Evolutionary conservation across 495 filamentous ascomycete genomes (phyloP), one percentile per base, ranked within the genome.

Genomic region (Penicillium cinerascens): DNA sequence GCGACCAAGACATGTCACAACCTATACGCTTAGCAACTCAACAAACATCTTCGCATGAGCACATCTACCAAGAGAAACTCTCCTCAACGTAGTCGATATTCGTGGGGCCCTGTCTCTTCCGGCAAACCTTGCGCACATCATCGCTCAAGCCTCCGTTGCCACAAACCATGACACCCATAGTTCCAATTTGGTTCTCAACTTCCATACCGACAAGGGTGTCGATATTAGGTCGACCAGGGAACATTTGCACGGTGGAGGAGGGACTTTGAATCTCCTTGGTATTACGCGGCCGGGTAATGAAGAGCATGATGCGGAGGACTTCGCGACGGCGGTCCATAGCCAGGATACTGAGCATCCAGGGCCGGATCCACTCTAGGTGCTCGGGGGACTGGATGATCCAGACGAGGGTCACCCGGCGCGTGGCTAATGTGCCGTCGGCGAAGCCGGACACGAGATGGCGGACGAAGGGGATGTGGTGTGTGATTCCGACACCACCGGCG

Each of bases 301-400:
- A 96, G 4, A 97, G 80, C 67, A 90, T 82, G 63, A 96, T 85
- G 43, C 83, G 82, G 41, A 97, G 81, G 3, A 95, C 74, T 15
- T 92, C 88, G 20, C 87, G 77, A 3, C 91, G 84, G 40, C 81
- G 75, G 8, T 88, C 84, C 85, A 96, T 85, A 37, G 77, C 78
- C 50, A 97, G 74, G 47, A 97, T 86, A 55, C 79, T 77, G 51
- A 91, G 91, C 88, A 98, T 95, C 88, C 88, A 97, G 13, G 89
- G 87, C 6, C 88, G 80, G 58, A 91, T 89, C 93, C 93, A 98
- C 69, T 95, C 89, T 10, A 96, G 77, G 53, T 92, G 82, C 49
- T 95, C 90, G 11, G 84, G 84, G 37, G 91, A 87, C 52, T 91
- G 89, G 51, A 97, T 86, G 59, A 95, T 84, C 93, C 93, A 97